Evolutionary conservation across 2,329 filamentous ascomycete genomes (phyloP).

Genomic region (Venturia effusa): DNA sequence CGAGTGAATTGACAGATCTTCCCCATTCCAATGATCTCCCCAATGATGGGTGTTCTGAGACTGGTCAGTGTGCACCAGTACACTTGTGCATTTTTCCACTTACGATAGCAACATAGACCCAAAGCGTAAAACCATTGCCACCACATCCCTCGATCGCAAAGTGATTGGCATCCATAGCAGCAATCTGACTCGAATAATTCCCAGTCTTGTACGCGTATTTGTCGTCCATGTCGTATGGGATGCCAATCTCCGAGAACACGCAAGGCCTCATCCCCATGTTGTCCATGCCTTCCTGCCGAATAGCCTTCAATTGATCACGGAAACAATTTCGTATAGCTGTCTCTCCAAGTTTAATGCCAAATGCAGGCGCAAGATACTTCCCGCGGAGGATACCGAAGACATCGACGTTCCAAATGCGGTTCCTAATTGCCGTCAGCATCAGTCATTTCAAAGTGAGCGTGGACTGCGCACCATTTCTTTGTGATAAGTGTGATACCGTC

Average conservation of each 20-base stretch:
- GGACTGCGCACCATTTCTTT: constrained; percentile 67
- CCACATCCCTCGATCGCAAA: constrained; percentile 78
- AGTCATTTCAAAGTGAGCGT: background rate
- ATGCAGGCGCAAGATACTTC: constrained; percentile 76
- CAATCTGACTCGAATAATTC: constrained; percentile 84
- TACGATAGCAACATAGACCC: constrained; percentile 71
- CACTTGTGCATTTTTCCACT: constrained; percentile 17
- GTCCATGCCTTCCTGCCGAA: constrained; percentile 78
- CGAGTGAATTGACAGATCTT: constrained; percentile 87
- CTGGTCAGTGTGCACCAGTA: constrained; percentile 14
- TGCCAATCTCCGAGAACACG: constrained; percentile 88
- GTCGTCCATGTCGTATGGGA: constrained; percentile 98
- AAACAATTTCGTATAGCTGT: constrained; percentile 90
- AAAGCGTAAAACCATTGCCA: constrained; percentile 78
- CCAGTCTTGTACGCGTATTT: constrained; percentile 92
- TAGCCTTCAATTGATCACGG: constrained; percentile 71
- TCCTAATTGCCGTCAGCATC: constrained; percentile 35
- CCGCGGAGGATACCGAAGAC: constrained; percentile 86
- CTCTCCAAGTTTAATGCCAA: constrained; percentile 88
- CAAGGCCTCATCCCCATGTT: constrained; percentile 83
- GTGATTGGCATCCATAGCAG: constrained; percentile 92
- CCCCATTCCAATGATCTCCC: constrained; percentile 95
- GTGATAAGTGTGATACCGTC: constrained; percentile 94
- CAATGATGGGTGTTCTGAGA: constrained; percentile 70
- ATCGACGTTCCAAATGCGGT: constrained; percentile 92